Base-by-base conservation (phyloP, 2,329 filamentous ascomycete genomes). In the Verticillium zaregamsianum region DNA sequence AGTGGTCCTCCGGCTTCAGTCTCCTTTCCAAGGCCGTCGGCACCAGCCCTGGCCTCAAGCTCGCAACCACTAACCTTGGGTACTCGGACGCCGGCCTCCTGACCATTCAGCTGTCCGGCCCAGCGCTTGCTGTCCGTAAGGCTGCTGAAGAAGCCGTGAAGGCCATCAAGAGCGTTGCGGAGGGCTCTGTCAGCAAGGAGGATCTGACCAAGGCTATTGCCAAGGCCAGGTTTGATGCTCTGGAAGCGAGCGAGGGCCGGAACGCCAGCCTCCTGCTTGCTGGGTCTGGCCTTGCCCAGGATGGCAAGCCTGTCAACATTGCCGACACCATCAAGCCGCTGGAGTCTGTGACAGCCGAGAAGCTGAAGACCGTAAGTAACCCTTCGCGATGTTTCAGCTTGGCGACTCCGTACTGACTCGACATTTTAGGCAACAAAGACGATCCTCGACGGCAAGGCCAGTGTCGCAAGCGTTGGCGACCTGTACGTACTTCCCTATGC, bases 81-180 rank as follows among this genome's bases (percentile, higher is more conserved):
- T 99, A 97, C 86, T 97, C 94, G 17, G 95, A 99, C 73, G 92
- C 95, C 67, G 94, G 95, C 71, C 90, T 99, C 57, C 82, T 99
- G 68, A 86, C 91, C 71, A 87, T 97, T 70, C 88, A 92, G 74
- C 84, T 99, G 69, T 86, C 83, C 61, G 96, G 95, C 62, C 80
- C 87, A 58, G 91, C 92, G 55, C 74, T 82, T 59, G 87, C 90
- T 66, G 87, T 99, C 67, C 86, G 87, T 67, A 84, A 86, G 72
- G 91, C 89, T 62, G 90, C 92, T 61, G 83, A 88, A 76, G 89
- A 89, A 72, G 86, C 91, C 45, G 90, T 93, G 69, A 91, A 93
- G 75, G 86, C 88, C 55, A 82, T 99, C 70, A 92, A 96, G 86
- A 86, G 86, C 77, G 84, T 97, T 68, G 88, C 92, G 15, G 85